Base-by-base conservation (phyloP, 805 yeast genomes). In the Candida alai region DNA sequence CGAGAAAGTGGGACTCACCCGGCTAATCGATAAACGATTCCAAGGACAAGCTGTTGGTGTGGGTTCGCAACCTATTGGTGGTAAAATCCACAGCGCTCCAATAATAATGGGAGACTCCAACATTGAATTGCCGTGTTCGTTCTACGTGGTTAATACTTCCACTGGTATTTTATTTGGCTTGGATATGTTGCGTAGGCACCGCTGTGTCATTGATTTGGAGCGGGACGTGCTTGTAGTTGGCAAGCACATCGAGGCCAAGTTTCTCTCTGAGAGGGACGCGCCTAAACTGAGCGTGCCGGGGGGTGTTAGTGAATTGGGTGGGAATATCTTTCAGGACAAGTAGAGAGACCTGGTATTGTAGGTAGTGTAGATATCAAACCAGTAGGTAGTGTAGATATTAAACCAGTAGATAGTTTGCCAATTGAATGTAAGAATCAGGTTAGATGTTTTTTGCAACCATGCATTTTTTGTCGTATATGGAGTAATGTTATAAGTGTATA, bases 11-110 rank as follows among this genome's bases (percentile, higher is more conserved):
- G 84, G 84, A 2, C 61, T 93, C 17, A 60, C 77, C 17, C 76
- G 82, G 44, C 62, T 88, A 36, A 77, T 93, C 5, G 99, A 93
- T 54, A 77, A 62, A 40, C 68, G 96, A 40, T 87, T 80, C 54
- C 67, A 67, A 28, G 96, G 96, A 15, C 78, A 78, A 49, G 97
- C 96, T 1, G 66, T 76, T 35, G 99, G 98, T 28, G 97, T 93
- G 10, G 99, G 98, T 2, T 70, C 78, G 2, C 78, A 83, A 15
- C 69, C 74, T 40, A 85, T 88, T 31, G 53, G 78, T 20, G 99
- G 98, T 2, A 70, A 84, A 41, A 82, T 93, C 25, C 97, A 93
- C 54, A 79, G 86, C 43, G 95, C 87, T 0, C 95, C 95, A 13
- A 70, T 93, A 25, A 80, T 78, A 44, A 78, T 93, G 28, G 95